Percentiles rank a stretch among this genome's conserved stretches.
These are phyloP conservation scores for Suhomyces sp. DNA, from an alignment of 805 yeast species.

Conservation along the genomic window DNA sequence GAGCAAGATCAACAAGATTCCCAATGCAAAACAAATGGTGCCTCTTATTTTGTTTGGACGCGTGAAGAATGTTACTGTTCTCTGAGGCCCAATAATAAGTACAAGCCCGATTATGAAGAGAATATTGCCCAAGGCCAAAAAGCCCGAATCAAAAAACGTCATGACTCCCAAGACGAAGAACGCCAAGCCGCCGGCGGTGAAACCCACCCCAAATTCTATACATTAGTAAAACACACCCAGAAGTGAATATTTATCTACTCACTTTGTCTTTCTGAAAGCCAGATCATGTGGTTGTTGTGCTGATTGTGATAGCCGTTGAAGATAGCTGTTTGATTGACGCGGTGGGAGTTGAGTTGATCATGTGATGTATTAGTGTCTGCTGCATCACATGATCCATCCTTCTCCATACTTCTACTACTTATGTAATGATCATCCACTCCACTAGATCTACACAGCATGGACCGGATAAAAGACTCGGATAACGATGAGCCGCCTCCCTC, in stretches of 20 bases:
- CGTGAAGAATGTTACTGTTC: conserved; percentile 78
- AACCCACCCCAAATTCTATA: conserved; percentile 85
- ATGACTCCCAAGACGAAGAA: conserved; percentile 80
- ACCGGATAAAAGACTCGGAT: not conserved
- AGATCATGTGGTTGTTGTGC: conserved; percentile 44
- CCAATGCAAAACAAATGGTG: conserved; percentile 70
- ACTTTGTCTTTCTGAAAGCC: conserved; percentile 79
- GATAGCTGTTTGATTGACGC: not conserved
- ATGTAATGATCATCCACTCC: not conserved
- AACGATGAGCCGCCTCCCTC: conserved; percentile 39
- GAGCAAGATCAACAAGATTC: conserved; percentile 70
- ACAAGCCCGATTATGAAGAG: conserved; percentile 78
- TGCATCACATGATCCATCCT: not conserved
- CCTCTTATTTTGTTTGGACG: conserved; percentile 88
- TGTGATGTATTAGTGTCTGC: too few relatives aligned
- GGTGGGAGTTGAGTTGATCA: not conserved
- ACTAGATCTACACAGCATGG: not conserved
- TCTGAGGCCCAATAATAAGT: conserved; percentile 82
- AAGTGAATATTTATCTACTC: conserved; percentile 29
- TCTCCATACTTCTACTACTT: too few relatives aligned
- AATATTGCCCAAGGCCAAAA: conserved; percentile 86
- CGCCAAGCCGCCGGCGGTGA: conserved; percentile 80
- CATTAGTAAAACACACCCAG: not conserved
- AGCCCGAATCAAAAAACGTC: conserved; percentile 83
- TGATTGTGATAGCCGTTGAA: not conserved